Conservation (phyloP, 352 stramenopile genomes). For the Saprolegnia parasitica region DNA sequence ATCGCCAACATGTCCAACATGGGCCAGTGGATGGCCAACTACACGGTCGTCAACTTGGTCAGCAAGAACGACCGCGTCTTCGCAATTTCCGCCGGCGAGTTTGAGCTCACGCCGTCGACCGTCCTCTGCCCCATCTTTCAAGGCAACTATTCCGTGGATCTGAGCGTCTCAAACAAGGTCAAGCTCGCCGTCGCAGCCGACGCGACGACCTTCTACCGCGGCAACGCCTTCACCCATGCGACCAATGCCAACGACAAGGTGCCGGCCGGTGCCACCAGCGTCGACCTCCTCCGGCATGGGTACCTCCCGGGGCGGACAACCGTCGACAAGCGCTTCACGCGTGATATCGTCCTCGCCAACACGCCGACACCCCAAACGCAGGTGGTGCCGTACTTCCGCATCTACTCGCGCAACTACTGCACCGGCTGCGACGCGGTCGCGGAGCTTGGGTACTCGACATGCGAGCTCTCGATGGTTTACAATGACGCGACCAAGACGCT, state of each 20-base stretch:
- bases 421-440: slow-evolving; percentile 11
- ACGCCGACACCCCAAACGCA: background rate
- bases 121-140: slow-evolving; percentile 2
- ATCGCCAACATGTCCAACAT: slow-evolving; percentile 23
- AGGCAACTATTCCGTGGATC: slow-evolving; percentile 6
- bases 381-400: background rate
- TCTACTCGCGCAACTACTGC: slow-evolving; percentile 19
- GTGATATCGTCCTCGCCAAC: background rate
- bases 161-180: background rate
- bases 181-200: slow-evolving; percentile 5
- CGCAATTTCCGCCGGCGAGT: slow-evolving; percentile 9
- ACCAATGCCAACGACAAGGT: background rate
- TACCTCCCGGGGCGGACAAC: background rate
- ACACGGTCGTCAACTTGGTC: slow-evolving; percentile 2
- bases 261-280: background rate
- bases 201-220: background rate
- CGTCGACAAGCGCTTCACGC: slow-evolving; percentile 7
- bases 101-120: background rate
- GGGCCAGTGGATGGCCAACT: slow-evolving; percentile 26
- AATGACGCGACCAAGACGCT: slow-evolving; percentile 2
- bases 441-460: slow-evolving; percentile 7
- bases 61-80: background rate
- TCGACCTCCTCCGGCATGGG: background rate
- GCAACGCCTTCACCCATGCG: background rate
- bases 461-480: slow-evolving; percentile 17